phyloP scores from a whole-genome alignment of 495 filamentous ascomycete species.

The Immersiella caudata region DNA sequence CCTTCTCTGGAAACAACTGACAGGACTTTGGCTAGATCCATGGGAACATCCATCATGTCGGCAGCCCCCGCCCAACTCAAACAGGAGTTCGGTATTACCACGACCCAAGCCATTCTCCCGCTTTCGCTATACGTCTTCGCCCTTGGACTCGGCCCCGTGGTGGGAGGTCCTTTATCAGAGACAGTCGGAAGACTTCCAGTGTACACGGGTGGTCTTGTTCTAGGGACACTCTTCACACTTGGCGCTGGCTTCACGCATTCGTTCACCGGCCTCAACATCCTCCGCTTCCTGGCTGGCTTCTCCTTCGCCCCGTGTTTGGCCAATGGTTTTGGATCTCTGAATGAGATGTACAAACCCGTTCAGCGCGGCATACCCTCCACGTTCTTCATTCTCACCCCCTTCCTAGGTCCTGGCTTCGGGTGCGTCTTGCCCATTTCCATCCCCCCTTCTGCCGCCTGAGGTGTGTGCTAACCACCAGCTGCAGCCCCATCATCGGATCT shows the following conservation, averaged over 20 bases:
- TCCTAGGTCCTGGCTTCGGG: constrained; percentile 58
- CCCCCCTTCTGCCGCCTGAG: background rate
- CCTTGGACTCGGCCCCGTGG: constrained; percentile 60
- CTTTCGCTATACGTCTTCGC: constrained; percentile 61
- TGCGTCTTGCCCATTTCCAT: background rate
- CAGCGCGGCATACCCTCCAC: constrained; percentile 47
- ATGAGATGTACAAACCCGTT: constrained; percentile 54
- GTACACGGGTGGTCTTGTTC: constrained; percentile 55
- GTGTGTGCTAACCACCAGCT: background rate
- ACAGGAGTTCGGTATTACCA: constrained; percentile 49
- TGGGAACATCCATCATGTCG: constrained; percentile 58
- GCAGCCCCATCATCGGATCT: constrained; percentile 61
- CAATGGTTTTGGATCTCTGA: constrained; percentile 57
- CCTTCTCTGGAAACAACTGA: background rate
- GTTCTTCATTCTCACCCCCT: constrained; percentile 60
- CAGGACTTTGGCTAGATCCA: constrained; percentile 40
- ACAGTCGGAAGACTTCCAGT: constrained; percentile 56
- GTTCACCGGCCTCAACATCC: constrained; percentile 58
- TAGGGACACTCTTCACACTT: constrained; percentile 60
- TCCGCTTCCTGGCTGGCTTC: constrained; percentile 65
- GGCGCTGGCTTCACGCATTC: constrained; percentile 61
- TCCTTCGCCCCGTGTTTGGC: constrained; percentile 57
- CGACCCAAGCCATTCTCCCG: constrained; percentile 57
- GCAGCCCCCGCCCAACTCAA: constrained; percentile 49
- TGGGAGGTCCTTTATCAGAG: constrained; percentile 63